Evolutionary conservation across 495 filamentous ascomycete genomes (phyloP).

Genomic region (Penicillium flavigenum): DNA sequence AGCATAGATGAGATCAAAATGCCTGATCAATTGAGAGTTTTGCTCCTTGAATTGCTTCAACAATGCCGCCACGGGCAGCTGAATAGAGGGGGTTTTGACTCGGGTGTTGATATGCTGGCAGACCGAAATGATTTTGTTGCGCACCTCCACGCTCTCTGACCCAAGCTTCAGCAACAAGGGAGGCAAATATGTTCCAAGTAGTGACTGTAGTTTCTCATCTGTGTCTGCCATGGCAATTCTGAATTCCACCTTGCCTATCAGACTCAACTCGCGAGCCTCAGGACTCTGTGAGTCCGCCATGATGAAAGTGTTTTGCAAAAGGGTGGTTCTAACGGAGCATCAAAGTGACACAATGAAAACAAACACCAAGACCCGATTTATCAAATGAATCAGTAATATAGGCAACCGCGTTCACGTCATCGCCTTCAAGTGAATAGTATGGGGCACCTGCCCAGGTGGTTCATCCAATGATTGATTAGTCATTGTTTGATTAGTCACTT

Average conservation of each 20-base stretch:
- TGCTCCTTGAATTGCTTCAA: conserved; percentile 88
- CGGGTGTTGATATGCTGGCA: conserved; percentile 81
- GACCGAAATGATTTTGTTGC: conserved; percentile 72
- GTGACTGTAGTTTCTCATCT: conserved; percentile 74
- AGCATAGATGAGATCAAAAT: conserved; percentile 87
- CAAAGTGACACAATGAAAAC: not conserved
- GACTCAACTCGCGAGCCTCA: conserved; percentile 77
- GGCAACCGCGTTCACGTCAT: conserved; percentile 31
- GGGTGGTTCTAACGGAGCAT: conserved; percentile 2
- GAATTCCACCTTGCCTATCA: conserved; percentile 89
- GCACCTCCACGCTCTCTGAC: conserved; percentile 75
- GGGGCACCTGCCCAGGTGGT: conserved; percentile 15
- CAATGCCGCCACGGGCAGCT: conserved; percentile 78
- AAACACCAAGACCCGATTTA: not conserved
- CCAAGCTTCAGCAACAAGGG: conserved; percentile 80
- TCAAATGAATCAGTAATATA: not conserved
- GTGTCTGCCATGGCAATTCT: conserved; percentile 80
- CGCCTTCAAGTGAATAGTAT: conserved; percentile 11
- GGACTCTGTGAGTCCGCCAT: conserved; percentile 45
- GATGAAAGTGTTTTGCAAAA: conserved; percentile 9
- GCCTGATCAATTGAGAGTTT: conserved; percentile 67
- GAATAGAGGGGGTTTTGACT: conserved; percentile 65
- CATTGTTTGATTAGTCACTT: not conserved
- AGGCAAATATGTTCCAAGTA: conserved; percentile 75
- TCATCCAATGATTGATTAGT: conserved; percentile 19